Evolutionary conservation across 2,329 filamentous ascomycete species (phyloP), one percentile per base, ranked within the genome.

Genomic region (Alternaria triticimaculans): DNA sequence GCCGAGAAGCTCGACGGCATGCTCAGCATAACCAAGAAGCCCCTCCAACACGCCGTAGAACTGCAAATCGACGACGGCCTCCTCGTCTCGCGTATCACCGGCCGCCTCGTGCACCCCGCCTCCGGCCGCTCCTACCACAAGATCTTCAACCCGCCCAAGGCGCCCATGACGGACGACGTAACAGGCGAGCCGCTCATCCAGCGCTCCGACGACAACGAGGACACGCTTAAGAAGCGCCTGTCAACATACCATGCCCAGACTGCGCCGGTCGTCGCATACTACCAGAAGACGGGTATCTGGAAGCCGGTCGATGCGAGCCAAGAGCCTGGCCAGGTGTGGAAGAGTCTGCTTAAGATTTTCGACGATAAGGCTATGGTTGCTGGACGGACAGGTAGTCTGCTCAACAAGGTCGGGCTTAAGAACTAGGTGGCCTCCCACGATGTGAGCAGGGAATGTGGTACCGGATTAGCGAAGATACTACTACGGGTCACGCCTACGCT

Each of bases 251-350:
- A 99, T 85, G 86, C 89, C 72, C 96, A 99, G 88, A 99, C 96
- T 33, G 84, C 89, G 48, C 96, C 96, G 20, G 96, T 99, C 54
- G 94, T 97, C 67, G 87, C 89, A 63, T 99, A 99, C 87, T 99
- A 99, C 89, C 92, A 96, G 85, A 93, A 94, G 84, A 97, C 92
- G 54, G 94, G 94, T 73, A 97, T 99, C 86, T 99, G 96, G 96
- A 91, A 91, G 82, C 91, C 92, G 67, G 89, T 99, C 76, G 96
- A 99, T 81, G 96, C 96, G 69, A 96, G 92, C 85, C 94, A 99
- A 86, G 91, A 97, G 84, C 96, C 96, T 20, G 92, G 93, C 51
- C 90, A 94, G 82, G 96, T 99, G 66, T 99, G 96, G 96, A 94
- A 93, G 87, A 93, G 90, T 81, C 85, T 99, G 81, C 86, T 98